phyloP scores from a whole-genome alignment of 306 rosid genomes.

The Cucurbita maxima region DNA sequence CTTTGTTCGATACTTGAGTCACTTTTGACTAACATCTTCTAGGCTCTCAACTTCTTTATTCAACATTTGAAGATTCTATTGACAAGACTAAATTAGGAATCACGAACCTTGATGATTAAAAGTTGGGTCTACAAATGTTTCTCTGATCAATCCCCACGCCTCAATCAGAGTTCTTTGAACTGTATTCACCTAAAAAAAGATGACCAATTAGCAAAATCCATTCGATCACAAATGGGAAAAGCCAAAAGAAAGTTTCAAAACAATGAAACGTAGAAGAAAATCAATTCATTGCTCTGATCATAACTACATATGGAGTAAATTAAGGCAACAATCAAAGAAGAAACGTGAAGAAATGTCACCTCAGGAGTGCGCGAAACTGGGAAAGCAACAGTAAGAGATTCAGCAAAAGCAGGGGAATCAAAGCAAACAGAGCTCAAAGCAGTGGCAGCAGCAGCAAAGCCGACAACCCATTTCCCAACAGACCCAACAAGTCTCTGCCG shows the following conservation, averaged over 20 bases:
- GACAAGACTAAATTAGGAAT: no score
- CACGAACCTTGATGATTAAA: constrained; percentile 79
- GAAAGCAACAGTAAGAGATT: constrained; percentile 88
- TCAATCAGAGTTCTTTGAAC: constrained; percentile 97
- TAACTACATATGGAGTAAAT: not conserved
- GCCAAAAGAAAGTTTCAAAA: not conserved
- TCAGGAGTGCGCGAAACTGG: constrained; percentile 86
- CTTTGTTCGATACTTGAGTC: no score
- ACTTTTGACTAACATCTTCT: no score
- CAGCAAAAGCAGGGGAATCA: constrained; percentile 49
- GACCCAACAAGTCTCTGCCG: constrained; percentile 17
- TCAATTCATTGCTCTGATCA: not conserved
- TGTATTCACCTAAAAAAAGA: constrained; percentile 61
- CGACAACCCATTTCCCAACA: constrained; percentile 26
- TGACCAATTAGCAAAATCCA: constrained; percentile 7
- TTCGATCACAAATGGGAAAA: not conserved
- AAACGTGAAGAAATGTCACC: constrained; percentile 18
- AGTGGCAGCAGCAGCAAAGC: constrained; percentile 52
- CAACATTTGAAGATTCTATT: no score
- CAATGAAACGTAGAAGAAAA: not conserved
- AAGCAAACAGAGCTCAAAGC: constrained; percentile 35
- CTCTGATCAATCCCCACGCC: constrained; percentile 95
- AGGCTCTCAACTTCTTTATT: no score
- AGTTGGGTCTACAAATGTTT: constrained; percentile 87
- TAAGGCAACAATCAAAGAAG: not conserved